Conservation (phyloP, 768 basidiomycete genomes). For the Terana coerulea region DNA sequence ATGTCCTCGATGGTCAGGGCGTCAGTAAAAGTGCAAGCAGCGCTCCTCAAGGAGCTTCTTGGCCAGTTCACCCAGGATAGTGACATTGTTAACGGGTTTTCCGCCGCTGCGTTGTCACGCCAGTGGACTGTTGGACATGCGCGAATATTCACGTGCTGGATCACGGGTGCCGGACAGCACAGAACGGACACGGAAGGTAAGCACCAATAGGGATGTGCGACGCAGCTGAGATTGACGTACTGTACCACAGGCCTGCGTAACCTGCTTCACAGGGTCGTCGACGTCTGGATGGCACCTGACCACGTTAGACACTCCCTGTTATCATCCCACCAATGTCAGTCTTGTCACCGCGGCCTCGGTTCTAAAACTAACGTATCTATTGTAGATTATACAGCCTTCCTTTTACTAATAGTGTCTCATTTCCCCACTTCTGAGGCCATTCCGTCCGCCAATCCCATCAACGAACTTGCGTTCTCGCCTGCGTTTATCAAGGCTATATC, state of each 20-base stretch:
- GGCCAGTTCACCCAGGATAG: slow-evolving; percentile 43
- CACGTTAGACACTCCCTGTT: slow-evolving; percentile 80
- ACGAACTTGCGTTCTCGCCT: slow-evolving; percentile 48
- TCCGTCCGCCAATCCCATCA: slow-evolving; percentile 36
- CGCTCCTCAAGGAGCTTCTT: slow-evolving; percentile 47
- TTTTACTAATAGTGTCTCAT: slow-evolving; percentile 63
- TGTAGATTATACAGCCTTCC: slow-evolving; percentile 68
- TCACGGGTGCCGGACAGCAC: slow-evolving; percentile 41
- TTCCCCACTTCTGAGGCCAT: slow-evolving; percentile 37
- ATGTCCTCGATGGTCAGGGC: slow-evolving; percentile 32
- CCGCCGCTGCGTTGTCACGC: slow-evolving; percentile 48
- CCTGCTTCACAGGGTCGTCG: slow-evolving; percentile 47
- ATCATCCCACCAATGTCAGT: slow-evolving; percentile 71
- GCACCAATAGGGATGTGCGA: background rate
- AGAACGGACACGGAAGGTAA: slow-evolving; percentile 32
- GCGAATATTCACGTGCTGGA: slow-evolving; percentile 70
- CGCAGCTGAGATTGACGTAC: no score
- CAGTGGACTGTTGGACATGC: slow-evolving; percentile 59
- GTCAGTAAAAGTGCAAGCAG: slow-evolving; percentile 49
- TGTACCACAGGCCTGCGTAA: slow-evolving; percentile 39
- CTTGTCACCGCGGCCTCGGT: background rate
- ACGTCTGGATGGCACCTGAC: slow-evolving; percentile 71
- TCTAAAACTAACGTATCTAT: background rate
- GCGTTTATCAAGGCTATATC: slow-evolving; percentile 67
- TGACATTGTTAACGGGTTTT: slow-evolving; percentile 50